Conservation (phyloP, 192 early-diverging fungal species). For the Diversispora epigaea region DNA sequence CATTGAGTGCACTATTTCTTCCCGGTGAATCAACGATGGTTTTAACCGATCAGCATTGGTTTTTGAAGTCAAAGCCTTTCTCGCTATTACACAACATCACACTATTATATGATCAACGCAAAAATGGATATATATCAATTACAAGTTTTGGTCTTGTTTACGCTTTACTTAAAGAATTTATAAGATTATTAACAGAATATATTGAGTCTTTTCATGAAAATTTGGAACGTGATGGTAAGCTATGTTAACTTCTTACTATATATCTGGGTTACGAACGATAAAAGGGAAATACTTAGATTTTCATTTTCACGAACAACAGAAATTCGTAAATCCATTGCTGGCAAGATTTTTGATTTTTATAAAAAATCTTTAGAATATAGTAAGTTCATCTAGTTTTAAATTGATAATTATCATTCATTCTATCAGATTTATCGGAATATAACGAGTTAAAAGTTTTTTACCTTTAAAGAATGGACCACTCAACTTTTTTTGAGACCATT, state of each 20-base stretch:
- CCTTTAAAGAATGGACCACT: constrained; percentile 2
- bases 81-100: not conserved
- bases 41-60: not conserved
- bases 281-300: too few relatives aligned
- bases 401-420: too few relatives aligned
- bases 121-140: not conserved
- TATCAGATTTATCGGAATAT: too few relatives aligned
- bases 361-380: too few relatives aligned
- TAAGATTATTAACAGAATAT: constrained; percentile 3
- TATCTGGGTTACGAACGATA: not conserved
- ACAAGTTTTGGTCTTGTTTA: not conserved
- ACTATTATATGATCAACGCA: not conserved
- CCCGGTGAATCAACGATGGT: not conserved
- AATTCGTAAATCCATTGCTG: too few relatives aligned
- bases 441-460: too few relatives aligned
- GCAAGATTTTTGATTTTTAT: too few relatives aligned
- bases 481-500: constrained; percentile 2
- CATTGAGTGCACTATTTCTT: not conserved
- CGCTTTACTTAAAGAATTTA: not conserved
- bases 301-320: too few relatives aligned
- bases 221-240: not conserved
- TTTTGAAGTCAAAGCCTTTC: not conserved
- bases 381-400: too few relatives aligned
- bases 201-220: not conserved
- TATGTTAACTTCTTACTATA: not conserved